Percentiles rank a stretch among this genome's conserved stretches.
phyloP scores from a whole-genome alignment of 2,329 filamentous ascomycete genomes.

The Escovopsis sp. region DNA sequence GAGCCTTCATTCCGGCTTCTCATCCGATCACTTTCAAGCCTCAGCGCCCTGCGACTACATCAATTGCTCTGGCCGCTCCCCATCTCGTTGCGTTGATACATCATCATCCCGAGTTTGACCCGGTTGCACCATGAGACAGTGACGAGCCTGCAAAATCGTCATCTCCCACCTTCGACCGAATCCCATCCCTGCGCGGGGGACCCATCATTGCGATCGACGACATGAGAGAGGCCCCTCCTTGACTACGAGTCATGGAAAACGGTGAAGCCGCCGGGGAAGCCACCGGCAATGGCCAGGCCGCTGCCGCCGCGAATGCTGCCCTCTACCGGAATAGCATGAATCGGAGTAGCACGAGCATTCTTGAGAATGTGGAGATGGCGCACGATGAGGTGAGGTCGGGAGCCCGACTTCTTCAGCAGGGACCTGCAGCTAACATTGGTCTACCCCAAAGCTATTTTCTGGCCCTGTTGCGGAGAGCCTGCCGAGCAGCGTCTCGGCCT shows the following conservation, averaged over 20 bases:
- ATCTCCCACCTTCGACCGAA: neutral
- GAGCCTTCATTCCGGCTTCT: too few relatives aligned
- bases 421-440: slow-evolving; percentile 5
- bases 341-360: slow-evolving; percentile 62
- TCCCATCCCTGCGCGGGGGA: too few relatives aligned
- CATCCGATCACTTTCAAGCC: too few relatives aligned
- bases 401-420: neutral
- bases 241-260: slow-evolving; percentile 13
- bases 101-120: too few relatives aligned
- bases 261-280: slow-evolving; percentile 10
- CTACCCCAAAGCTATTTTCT: slow-evolving; percentile 52
- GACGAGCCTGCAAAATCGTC: neutral
- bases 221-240: too few relatives aligned
- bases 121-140: too few relatives aligned
- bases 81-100: too few relatives aligned
- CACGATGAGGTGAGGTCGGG: slow-evolving; percentile 60
- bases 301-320: slow-evolving; percentile 11
- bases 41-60: too few relatives aligned
- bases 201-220: neutral
- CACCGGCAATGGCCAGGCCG: slow-evolving; percentile 8
- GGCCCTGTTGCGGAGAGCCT: slow-evolving; percentile 91
- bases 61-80: too few relatives aligned
- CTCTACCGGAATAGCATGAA: slow-evolving; percentile 56
- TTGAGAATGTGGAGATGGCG: slow-evolving; percentile 97
- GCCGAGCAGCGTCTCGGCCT: slow-evolving; percentile 86